Percentiles rank a stretch among this genome's conserved stretches.
Evolutionary conservation across 495 filamentous ascomycete species (phyloP).

Genomic region (Penicillium samsonianum): DNA sequence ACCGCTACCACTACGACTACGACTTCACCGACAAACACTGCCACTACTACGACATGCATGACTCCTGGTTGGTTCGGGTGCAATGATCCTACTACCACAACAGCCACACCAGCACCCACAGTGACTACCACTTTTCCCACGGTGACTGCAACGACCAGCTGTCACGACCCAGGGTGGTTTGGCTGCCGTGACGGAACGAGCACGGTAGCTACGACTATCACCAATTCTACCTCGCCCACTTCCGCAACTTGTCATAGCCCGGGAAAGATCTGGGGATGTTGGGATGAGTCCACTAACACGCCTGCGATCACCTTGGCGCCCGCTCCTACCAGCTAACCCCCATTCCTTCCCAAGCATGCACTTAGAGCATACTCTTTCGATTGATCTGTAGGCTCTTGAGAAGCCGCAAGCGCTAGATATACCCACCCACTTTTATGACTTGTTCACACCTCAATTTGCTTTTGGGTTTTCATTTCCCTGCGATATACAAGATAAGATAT

Average conservation of each 20-base stretch:
- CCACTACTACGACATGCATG: conserved; percentile 80
- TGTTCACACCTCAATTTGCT: background rate
- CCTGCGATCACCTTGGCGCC: background rate
- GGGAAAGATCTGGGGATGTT: background rate
- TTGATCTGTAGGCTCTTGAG: background rate
- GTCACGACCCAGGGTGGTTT: conserved; percentile 70
- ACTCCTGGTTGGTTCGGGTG: conserved; percentile 72
- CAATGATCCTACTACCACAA: conserved; percentile 47
- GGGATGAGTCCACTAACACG: background rate
- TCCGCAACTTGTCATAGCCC: background rate
- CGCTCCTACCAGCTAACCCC: background rate
- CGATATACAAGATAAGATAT: conserved; percentile 12
- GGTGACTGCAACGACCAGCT: conserved; percentile 42
- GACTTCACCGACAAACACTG: conserved; percentile 54
- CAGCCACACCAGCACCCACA: conserved; percentile 16
- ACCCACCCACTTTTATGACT: conserved; percentile 8
- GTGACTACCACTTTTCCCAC: conserved; percentile 31
- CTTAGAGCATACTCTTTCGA: background rate
- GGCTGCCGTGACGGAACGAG: conserved; percentile 61
- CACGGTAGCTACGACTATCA: conserved; percentile 27
- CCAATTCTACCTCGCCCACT: background rate
- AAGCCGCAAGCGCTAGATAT: conserved; percentile 6
- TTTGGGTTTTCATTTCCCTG: background rate
- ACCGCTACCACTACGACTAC: conserved; percentile 55
- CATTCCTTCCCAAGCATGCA: background rate